Conservation (phyloP, 306 rosid genomes). For the Fragaria ananassa region DNA sequence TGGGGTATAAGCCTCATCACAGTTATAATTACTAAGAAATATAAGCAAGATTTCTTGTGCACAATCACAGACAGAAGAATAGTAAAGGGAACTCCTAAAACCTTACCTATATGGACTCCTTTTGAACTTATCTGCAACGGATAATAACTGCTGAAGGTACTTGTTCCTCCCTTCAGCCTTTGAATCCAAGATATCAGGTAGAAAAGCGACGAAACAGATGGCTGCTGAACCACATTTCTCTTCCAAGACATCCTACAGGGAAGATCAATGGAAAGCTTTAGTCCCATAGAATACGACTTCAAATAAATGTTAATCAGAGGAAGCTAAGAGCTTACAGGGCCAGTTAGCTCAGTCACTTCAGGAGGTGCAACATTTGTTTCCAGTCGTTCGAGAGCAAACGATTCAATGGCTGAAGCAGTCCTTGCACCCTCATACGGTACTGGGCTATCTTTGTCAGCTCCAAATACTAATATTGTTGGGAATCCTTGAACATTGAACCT, state of each 20-base stretch:
- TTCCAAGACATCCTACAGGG: conserved; percentile 70
- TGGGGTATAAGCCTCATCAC: not conserved
- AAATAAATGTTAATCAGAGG: not conserved
- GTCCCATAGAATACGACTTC: conserved; percentile 6
- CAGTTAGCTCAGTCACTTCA: conserved; percentile 82
- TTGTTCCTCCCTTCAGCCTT: conserved; percentile 95
- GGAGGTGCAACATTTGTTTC: conserved; percentile 89
- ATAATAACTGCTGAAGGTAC: conserved; percentile 67
- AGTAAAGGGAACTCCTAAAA: conserved; percentile 7
- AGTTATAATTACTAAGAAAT: not conserved
- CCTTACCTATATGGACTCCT: conserved; percentile 86
- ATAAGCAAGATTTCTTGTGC: not conserved
- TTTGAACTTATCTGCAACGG: conserved; percentile 93
- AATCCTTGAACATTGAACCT: conserved; percentile 95
- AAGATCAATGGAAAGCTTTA: conserved; percentile 13
- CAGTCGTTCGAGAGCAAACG: conserved; percentile 80
- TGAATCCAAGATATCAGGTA: conserved; percentile 94
- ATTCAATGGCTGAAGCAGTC: conserved; percentile 77
- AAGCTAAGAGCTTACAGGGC: conserved; percentile 52
- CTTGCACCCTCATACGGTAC: conserved; percentile 89
- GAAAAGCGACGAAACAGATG: conserved; percentile 92
- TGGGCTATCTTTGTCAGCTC: conserved; percentile 93
- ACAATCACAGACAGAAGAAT: not conserved
- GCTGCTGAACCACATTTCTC: conserved; percentile 94
- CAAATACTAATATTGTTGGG: conserved; percentile 91